These are phyloP conservation scores for Sclerotinia glacialis DNA, from an alignment of 2,329 filamentous ascomycete species.

Conservation along the genomic window DNA sequence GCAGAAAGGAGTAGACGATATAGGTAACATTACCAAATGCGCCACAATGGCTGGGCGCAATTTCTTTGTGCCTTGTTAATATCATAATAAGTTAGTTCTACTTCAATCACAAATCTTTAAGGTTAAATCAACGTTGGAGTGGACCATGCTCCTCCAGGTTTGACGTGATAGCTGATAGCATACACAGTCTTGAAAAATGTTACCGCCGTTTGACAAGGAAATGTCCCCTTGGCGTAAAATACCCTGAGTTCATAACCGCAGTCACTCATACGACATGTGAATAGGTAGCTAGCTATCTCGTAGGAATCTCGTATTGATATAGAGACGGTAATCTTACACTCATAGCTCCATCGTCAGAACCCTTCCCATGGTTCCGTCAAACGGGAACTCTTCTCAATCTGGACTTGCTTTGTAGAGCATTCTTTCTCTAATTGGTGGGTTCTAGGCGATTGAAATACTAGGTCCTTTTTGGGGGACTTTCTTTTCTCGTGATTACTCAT, in stretches of 20 bases:
- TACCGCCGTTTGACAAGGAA: not conserved
- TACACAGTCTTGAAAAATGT: not conserved
- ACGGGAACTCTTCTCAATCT: not conserved
- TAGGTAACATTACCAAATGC: not conserved
- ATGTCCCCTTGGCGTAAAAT: no score
- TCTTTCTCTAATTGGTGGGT: no score
- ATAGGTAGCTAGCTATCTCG: not conserved
- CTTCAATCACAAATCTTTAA: not conserved
- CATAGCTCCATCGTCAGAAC: not conserved
- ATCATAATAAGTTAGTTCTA: not conserved
- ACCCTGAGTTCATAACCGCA: no score
- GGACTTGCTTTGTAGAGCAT: no score
- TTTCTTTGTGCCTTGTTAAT: no score
- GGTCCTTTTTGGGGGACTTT: no score
- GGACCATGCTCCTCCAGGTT: not conserved
- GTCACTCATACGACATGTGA: not conserved
- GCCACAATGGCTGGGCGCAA: not conserved
- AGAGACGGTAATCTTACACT: not conserved
- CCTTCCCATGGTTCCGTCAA: not conserved
- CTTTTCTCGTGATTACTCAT: no score
- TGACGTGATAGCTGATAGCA: not conserved
- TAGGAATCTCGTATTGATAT: not conserved
- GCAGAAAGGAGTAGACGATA: not conserved
- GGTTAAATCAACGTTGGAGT: conserved; percentile 2
- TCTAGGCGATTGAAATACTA: no score